Conservation (phyloP, 164 flowering plant species). For the Malania oleifera region DNA sequence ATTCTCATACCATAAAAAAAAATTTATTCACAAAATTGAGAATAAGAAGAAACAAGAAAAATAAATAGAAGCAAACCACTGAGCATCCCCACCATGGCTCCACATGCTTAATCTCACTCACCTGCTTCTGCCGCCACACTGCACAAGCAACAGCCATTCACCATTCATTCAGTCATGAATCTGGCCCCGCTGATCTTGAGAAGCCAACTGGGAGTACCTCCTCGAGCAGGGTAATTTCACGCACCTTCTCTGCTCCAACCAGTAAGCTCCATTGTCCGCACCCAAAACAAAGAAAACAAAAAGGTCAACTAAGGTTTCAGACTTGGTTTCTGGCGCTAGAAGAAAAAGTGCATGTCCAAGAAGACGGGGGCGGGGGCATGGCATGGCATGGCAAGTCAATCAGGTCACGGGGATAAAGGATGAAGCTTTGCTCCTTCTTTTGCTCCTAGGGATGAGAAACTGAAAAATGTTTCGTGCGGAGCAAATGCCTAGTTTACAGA, state of each 20-base stretch:
- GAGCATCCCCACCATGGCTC: constrained; percentile 9
- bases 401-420: neutral
- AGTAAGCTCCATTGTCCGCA: neutral
- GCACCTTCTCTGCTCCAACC: neutral
- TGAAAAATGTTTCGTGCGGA: too few species aligned
- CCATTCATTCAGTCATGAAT: neutral
- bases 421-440: neutral
- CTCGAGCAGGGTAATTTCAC: constrained; percentile 1
- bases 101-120: too few species aligned
- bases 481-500: too few species aligned
- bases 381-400: constrained; percentile 7
- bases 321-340: constrained; percentile 7
- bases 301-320: constrained; percentile 18
- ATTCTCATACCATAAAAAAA: neutral
- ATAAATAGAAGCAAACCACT: too few species aligned
- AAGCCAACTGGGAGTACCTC: too few species aligned
- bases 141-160: constrained; percentile 9
- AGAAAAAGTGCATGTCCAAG: constrained; percentile 10
- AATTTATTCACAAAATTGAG: neutral
- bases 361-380: neutral
- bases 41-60: too few species aligned
- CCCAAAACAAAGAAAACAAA: constrained; percentile 13
- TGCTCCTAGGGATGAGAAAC: too few species aligned
- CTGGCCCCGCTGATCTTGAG: neutral
- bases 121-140: too few species aligned